These are phyloP conservation scores for Trichoderma cornu-damae DNA, from an alignment of 2,329 filamentous ascomycete genomes.

Conservation along the genomic window DNA sequence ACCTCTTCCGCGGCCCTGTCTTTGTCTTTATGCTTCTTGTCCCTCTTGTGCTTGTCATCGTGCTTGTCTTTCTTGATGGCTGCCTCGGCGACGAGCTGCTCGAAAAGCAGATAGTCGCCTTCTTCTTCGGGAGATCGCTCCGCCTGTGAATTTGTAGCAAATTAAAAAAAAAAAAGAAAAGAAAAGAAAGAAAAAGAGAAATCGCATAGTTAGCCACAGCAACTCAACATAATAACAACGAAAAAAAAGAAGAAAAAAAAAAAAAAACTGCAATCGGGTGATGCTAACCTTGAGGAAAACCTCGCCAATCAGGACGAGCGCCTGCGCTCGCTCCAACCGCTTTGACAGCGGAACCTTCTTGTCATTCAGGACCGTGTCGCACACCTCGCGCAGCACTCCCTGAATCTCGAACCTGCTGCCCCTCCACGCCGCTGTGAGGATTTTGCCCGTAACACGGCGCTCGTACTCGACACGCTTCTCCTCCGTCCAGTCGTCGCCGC, in stretches of 20 bases:
- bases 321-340: constrained; percentile 84
- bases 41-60: constrained; percentile 59
- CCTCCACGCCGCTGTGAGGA: constrained; percentile 91
- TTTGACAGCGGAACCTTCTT: constrained; percentile 76
- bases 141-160: too few species aligned
- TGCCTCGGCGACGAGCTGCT: constrained; percentile 94
- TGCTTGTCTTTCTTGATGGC: constrained; percentile 92
- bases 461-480: constrained; percentile 96
- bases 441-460: constrained; percentile 93
- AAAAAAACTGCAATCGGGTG: background rate
- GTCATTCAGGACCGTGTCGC: constrained; percentile 76
- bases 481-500: constrained; percentile 96
- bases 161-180: too few species aligned
- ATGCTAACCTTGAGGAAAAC: constrained; percentile 74
- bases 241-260: background rate
- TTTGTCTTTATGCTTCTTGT: constrained; percentile 39
- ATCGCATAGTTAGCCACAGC: constrained; percentile 16
- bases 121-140: constrained; percentile 90
- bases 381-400: constrained; percentile 89
- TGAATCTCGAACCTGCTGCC: constrained; percentile 98
- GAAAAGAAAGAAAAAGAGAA: background rate
- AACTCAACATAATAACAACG: too few species aligned
- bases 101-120: constrained; percentile 97
- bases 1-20: constrained; percentile 27
- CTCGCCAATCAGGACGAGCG: constrained; percentile 80